Percentiles rank a stretch among this genome's conserved stretches.
These are phyloP conservation scores for Magnusiomyces ingens DNA, from an alignment of 1,139 yeast genomes.

Conservation along the genomic window DNA sequence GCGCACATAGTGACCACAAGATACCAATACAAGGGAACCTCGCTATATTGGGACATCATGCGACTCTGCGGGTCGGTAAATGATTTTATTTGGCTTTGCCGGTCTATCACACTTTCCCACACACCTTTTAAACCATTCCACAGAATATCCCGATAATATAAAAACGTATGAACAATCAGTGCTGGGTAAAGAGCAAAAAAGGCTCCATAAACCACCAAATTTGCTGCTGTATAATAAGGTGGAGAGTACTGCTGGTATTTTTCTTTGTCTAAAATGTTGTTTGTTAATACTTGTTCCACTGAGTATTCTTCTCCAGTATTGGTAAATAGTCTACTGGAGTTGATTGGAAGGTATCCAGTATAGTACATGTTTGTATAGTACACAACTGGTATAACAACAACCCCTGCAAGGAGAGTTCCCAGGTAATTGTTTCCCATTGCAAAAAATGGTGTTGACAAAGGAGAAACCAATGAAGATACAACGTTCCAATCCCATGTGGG, in stretches of 20 bases:
- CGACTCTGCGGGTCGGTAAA: conserved; percentile 49
- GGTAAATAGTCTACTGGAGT: conserved; percentile 41
- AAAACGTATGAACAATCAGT: conserved; percentile 40
- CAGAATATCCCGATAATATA: conserved; percentile 23
- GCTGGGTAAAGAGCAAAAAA: conserved; percentile 55
- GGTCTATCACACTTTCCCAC: conserved; percentile 13
- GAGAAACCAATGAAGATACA: conserved; percentile 26
- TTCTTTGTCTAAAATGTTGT: conserved; percentile 27
- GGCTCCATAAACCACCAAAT: conserved; percentile 49
- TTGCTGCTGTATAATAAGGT: conserved; percentile 56
- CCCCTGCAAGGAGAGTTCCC: conserved; percentile 41
- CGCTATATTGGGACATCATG: conserved; percentile 50
- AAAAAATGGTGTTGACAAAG: conserved; percentile 40
- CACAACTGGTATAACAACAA: conserved; percentile 37
- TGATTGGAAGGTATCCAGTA: conserved; percentile 49
- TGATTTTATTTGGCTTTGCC: conserved; percentile 28
- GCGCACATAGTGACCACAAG: conserved; percentile 43
- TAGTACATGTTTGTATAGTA: conserved; percentile 46
- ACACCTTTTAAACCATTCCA: conserved; percentile 26
- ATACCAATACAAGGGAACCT: conserved; percentile 61
- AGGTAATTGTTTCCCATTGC: conserved; percentile 36
- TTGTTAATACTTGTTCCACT: conserved; percentile 38
- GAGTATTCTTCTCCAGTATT: conserved; percentile 42
- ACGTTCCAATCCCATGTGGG: conserved; percentile 46
- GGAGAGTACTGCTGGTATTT: conserved; percentile 37